phyloP scores from a whole-genome alignment of 2,329 filamentous ascomycete genomes.

The Thermoascus crustaceus region DNA sequence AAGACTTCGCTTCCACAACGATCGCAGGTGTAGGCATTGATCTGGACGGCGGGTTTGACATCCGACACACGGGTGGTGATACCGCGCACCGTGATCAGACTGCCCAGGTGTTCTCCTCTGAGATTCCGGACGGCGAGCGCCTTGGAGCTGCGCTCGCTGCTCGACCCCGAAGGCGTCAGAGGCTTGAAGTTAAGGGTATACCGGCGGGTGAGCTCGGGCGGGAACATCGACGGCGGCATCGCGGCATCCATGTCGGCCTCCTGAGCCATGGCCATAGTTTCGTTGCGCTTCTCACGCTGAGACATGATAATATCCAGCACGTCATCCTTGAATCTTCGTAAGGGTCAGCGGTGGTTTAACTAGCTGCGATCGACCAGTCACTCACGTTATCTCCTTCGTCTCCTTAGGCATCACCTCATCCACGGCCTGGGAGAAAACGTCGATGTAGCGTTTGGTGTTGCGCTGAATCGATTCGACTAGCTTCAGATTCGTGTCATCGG shows the following conservation, averaged over 20 bases:
- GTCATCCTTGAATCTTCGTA: conserved; percentile 81
- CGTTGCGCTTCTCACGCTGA: conserved; percentile 78
- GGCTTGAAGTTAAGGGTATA: conserved; percentile 98
- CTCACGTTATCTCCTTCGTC: conserved; percentile 66
- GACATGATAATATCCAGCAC: conserved; percentile 95
- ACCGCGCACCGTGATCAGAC: conserved; percentile 86
- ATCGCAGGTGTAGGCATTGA: conserved; percentile 97
- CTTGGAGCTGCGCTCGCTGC: conserved; percentile 50
- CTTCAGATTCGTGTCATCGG: conserved; percentile 59
- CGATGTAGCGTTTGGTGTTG: conserved; percentile 93
- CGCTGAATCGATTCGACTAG: conserved; percentile 71
- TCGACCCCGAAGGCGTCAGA: conserved; percentile 61
- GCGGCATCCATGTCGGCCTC: conserved; percentile 58
- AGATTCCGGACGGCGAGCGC: conserved; percentile 87
- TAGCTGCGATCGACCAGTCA: conserved; percentile 4
- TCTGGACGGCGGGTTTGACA: conserved; percentile 94
- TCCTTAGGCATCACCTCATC: conserved; percentile 79
- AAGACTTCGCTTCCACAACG: conserved; percentile 95
- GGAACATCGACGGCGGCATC: conserved; percentile 69
- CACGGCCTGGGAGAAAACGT: conserved; percentile 79
- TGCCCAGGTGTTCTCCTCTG: conserved; percentile 82
- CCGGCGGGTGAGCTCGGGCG: conserved; percentile 79
- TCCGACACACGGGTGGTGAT: conserved; percentile 95
- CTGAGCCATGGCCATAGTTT: conserved; percentile 59
- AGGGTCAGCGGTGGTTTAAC: conserved; percentile 7